Conservation (phyloP, 2,329 filamentous ascomycete species). For the Chaetomium strumarium region DNA sequence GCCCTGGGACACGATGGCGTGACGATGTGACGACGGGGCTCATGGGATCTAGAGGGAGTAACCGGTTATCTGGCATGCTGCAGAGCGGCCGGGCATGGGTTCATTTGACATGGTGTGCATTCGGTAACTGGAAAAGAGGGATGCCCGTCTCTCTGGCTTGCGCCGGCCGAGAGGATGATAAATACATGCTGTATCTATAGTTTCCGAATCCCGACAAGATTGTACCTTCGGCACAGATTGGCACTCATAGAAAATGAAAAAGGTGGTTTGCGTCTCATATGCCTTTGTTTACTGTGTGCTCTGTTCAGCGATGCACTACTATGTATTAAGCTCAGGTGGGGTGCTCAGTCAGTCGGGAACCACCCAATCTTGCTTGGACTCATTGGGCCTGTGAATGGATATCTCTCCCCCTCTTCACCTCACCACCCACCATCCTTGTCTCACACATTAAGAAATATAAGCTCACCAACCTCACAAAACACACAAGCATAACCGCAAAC, state of each 20-base stretch:
- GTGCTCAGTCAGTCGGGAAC: background rate
- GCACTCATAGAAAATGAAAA: constrained; percentile 4
- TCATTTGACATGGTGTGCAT: constrained; percentile 5
- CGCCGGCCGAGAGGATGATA: background rate
- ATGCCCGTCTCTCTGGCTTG: background rate
- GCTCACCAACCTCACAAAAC: background rate
- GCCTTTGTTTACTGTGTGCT: background rate
- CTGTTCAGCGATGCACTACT: background rate
- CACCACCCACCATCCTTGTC: background rate
- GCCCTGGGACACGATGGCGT: constrained; percentile 13
- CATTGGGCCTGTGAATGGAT: no score
- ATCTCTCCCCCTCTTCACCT: background rate
- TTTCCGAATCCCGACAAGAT: constrained; percentile 3
- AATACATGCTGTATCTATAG: background rate
- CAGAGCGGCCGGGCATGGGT: constrained; percentile 5
- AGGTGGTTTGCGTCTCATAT: background rate
- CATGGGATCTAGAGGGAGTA: constrained; percentile 5
- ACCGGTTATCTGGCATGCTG: constrained; percentile 8
- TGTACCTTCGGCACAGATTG: constrained; percentile 12
- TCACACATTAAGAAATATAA: background rate
- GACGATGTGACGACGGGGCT: constrained; percentile 14
- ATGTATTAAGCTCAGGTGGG: background rate
- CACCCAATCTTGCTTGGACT: background rate
- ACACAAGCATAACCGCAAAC: background rate
- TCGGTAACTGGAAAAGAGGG: background rate